Conservation (phyloP, 129 eudicot genomes). For the Lactuca sativa region DNA sequence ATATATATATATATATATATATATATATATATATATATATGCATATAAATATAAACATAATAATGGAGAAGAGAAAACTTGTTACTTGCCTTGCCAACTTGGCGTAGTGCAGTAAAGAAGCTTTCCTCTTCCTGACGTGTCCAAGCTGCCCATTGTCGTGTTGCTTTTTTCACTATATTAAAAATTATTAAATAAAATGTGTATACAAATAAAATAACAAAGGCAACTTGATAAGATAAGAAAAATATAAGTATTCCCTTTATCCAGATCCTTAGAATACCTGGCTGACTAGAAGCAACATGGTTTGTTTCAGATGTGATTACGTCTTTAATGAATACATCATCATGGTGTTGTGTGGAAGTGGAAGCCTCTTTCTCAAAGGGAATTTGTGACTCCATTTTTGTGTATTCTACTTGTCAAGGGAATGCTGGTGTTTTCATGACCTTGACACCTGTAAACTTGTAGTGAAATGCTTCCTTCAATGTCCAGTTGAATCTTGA, state of each 20-base stretch:
- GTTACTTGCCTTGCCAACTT: slow-evolving; percentile 73
- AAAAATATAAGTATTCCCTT: too few species aligned
- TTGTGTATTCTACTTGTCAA: slow-evolving; percentile 28
- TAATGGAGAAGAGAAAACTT: too few species aligned
- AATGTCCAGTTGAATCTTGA: background rate
- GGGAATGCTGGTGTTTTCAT: slow-evolving; percentile 17
- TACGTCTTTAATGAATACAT: slow-evolving; percentile 30
- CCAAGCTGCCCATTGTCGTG: slow-evolving; percentile 96
- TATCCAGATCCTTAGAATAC: slow-evolving; percentile 15
- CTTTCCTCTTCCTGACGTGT: slow-evolving; percentile 84
- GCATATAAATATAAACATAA: too few species aligned
- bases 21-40: too few species aligned
- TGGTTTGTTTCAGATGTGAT: slow-evolving; percentile 40
- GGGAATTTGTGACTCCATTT: slow-evolving; percentile 53
- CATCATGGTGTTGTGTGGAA: slow-evolving; percentile 11
- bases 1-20: too few species aligned
- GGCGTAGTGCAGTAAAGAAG: slow-evolving; percentile 73
- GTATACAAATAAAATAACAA: too few species aligned
- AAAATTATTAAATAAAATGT: background rate
- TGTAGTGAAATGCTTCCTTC: background rate
- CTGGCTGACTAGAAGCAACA: slow-evolving; percentile 46
- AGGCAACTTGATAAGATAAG: too few species aligned
- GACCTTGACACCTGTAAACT: background rate
- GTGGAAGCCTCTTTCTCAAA: slow-evolving; percentile 29
- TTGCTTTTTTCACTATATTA: slow-evolving; percentile 51